Conservation (phyloP, 768 basidiomycete species). For the Xerocomus potaroensis region DNA sequence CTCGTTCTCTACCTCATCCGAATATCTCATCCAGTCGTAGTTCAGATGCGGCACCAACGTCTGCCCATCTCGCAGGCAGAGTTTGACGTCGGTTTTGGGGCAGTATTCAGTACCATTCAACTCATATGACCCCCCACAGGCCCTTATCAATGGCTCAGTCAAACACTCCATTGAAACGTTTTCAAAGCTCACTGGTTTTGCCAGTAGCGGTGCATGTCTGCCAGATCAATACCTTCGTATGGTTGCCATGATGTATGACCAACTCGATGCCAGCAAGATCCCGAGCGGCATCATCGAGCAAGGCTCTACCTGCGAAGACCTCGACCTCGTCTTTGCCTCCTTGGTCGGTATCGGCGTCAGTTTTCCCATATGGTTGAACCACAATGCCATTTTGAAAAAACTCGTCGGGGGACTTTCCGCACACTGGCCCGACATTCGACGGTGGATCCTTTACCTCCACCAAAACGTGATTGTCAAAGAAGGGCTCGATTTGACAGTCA, state of each 20-base stretch:
- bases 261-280: slow-evolving; percentile 19
- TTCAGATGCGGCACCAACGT: background rate
- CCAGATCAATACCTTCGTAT: slow-evolving; percentile 22
- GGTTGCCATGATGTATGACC: slow-evolving; percentile 17
- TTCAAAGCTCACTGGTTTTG: slow-evolving; percentile 11
- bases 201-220: slow-evolving; percentile 10
- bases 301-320: slow-evolving; percentile 1
- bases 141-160: slow-evolving; percentile 12
- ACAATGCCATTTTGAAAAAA: slow-evolving; percentile 7
- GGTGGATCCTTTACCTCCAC: slow-evolving; percentile 25
- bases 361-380: slow-evolving; percentile 22
- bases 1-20: no score
- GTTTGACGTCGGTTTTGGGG: slow-evolving; percentile 18
- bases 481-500: slow-evolving; percentile 5
- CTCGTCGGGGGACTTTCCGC: slow-evolving; percentile 14
- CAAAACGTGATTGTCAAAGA: slow-evolving; percentile 8
- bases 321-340: slow-evolving; percentile 13
- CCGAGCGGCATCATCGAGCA: slow-evolving; percentile 8
- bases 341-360: slow-evolving; percentile 21
- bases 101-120: background rate
- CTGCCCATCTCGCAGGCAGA: slow-evolving; percentile 7
- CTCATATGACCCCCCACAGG: slow-evolving; percentile 4
- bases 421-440: slow-evolving; percentile 25
- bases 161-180: slow-evolving; percentile 12
- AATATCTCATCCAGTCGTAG: background rate